Conservation (phyloP, 1,139 yeast genomes). For the Geotrichum aggregatum region DNA sequence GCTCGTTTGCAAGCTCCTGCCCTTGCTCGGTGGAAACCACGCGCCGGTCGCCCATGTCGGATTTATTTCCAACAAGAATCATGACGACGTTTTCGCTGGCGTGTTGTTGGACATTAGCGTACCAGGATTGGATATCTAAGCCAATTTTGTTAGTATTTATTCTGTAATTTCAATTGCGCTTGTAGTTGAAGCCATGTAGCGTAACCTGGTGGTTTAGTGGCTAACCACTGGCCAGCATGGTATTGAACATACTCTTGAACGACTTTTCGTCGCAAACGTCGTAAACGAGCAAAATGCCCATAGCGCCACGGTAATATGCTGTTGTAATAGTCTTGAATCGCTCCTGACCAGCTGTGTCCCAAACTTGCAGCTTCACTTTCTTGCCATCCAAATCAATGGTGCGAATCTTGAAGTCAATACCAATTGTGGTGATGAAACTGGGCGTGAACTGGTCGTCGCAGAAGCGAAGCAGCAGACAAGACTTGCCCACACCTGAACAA, state of each 20-base stretch:
- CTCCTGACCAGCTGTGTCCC: conserved; percentile 99
- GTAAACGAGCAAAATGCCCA: conserved; percentile 93
- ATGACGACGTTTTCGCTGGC: conserved; percentile 95
- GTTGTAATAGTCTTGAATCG: conserved; percentile 96
- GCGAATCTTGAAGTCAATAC: conserved; percentile 95
- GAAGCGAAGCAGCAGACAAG: conserved; percentile 87
- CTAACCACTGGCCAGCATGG: neutral
- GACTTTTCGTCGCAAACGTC: conserved; percentile 95
- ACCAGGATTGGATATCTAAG: conserved; percentile 72
- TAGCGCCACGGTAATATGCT: conserved; percentile 97
- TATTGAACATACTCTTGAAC: conserved; percentile 49
- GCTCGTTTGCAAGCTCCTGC: conserved; percentile 74
- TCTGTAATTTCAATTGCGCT: too few relatives aligned
- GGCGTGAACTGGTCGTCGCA: conserved; percentile 97
- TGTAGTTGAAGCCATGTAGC: too few relatives aligned
- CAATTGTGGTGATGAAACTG: conserved; percentile 92
- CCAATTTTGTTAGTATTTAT: neutral
- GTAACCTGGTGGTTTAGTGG: too few relatives aligned
- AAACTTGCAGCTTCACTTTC: conserved; percentile 88
- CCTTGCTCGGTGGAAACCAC: conserved; percentile 84
- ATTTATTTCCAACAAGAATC: conserved; percentile 91
- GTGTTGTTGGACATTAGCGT: conserved; percentile 89
- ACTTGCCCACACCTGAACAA: conserved; percentile 70
- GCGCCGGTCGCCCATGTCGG: conserved; percentile 73
- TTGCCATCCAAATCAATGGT: conserved; percentile 92